Evolutionary conservation across 257 asterid species (phyloP), one percentile per base, ranked within the genome.

Genomic region (Nicotiana obtusifolia): DNA sequence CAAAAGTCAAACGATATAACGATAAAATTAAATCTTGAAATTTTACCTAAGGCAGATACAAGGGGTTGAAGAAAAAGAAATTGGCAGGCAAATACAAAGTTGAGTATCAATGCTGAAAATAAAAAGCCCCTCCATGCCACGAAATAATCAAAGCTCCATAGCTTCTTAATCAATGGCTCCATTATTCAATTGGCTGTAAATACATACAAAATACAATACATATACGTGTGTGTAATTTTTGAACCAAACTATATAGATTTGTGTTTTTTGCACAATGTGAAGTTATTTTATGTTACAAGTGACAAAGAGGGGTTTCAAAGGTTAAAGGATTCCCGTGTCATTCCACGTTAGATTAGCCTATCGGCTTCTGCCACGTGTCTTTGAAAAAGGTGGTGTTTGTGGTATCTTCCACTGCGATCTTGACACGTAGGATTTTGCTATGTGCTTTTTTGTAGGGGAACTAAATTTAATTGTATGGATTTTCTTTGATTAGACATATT

Each of bases 11-110:
- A 35, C n/a, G 49, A 56, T 69, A 49, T 24, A 3, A 14, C 7
- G 13, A 71, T 71, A 44, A 31, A 41, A 33, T 13, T 11, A 41
- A 41, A 41, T 41, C 49, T 24, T 31, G 22, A 8, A 8, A 22
- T 30, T 13, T 71, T 66, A 95, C 98, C 97, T 80, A 76, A 75
- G 78, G 95, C 98, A 54, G 97, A 85, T 65, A 92, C 93, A 44
- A 95, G 93, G 37, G 98, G 98, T 78, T 91, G 97, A 68, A 93
- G 95, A 80, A 95, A 90, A 82, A 93, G 71, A 30, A 93, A 81
- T 87, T 94, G 97, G 85, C 95, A 93, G 81, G 87, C 88, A 47
- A 93, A 83, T 67, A 91, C 95, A 86, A 95, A 95, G 88, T 92
- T 93, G 68, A 92, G 87, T 41, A 91, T 77, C 4, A 88, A 87